Base-by-base conservation (phyloP, 345 rosid species). In the Salix udensis region DNA sequence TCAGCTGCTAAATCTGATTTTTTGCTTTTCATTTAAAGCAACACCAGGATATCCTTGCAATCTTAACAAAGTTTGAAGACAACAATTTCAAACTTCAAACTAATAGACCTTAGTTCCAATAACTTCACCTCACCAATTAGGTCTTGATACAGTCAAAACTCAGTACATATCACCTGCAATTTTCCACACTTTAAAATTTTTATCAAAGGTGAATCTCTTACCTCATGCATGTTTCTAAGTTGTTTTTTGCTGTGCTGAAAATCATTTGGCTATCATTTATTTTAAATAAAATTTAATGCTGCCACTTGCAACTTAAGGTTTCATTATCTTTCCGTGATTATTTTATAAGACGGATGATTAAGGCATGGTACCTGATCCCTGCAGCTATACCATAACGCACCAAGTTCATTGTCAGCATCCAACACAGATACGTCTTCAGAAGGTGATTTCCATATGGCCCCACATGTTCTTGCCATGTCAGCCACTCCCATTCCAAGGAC, bases 401-500 rank as follows among this genome's bases (percentile, higher is more conserved):
- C 79, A 80, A 85, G 79, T 84, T 91, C 91, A 72, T 40, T 70
- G 42, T 81, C 73, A 67, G 81, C 70, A 68, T 72, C 74, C 67
- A 71, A 77, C 64, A 76, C 76, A 18, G 87, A 87, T 71, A 85
- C 74, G 37, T 76, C 88, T 67, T 80, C 90, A 62, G 82, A 86
- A 74, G 75, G 76, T 81, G 91, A 88, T 80, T 83, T 72, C 74
- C 44, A 75, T 75, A 96, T 96, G 98, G 98, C 99, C 75, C 99
- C 98, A 34, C 98, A 96, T 84, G 87, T 96, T 82, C 97, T 96
- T 74, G 97, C 97, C 40, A 84, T 96, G 94, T 91, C 98, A 72
- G 98, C 98, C 79, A 96, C 99, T 77, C 97, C 97, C 78, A 91
- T 93, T 69, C 98, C 98, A 13, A 89, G 98, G 88, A 88, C 98